These are phyloP conservation scores for Hericium erinaceus DNA, from an alignment of 768 basidiomycete genomes.

Conservation along the genomic window DNA sequence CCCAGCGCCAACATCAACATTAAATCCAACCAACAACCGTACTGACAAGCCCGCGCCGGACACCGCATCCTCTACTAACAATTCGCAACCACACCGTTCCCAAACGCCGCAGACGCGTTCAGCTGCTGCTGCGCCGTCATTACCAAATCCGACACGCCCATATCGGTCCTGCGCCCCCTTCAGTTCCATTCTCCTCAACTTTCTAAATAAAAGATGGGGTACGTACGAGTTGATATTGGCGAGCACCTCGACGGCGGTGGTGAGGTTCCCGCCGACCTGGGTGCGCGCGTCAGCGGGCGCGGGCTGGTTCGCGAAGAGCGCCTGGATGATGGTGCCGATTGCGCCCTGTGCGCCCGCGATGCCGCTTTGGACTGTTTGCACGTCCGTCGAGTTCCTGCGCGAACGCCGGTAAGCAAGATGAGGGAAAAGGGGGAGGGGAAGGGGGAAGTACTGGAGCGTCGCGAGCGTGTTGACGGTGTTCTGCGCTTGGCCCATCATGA, in stretches of 20 bases:
- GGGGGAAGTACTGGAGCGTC: not conserved
- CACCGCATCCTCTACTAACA: not conserved
- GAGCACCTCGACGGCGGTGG: not conserved
- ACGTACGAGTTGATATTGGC: not conserved
- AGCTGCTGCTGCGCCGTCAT: not conserved
- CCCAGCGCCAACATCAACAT: no score
- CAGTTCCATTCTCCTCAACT: no score
- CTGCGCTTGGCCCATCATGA: slow-evolving; percentile 11
- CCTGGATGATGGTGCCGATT: not conserved
- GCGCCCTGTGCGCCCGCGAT: not conserved
- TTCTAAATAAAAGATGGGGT: no score
- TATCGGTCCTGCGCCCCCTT: not conserved
- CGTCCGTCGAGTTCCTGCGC: not conserved
- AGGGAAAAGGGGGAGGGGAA: no score
- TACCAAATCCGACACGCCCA: not conserved
- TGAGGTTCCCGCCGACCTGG: not conserved
- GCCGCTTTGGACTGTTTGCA: not conserved
- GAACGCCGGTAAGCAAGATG: not conserved
- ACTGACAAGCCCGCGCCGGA: no score
- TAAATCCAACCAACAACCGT: no score
- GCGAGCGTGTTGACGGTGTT: not conserved
- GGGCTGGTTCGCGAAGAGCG: not conserved
- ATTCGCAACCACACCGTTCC: not conserved
- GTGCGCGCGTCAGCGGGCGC: not conserved
- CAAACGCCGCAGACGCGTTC: not conserved